phyloP scores from a whole-genome alignment of 2,329 filamentous ascomycete species.

The Talaromyces atroroseus region DNA sequence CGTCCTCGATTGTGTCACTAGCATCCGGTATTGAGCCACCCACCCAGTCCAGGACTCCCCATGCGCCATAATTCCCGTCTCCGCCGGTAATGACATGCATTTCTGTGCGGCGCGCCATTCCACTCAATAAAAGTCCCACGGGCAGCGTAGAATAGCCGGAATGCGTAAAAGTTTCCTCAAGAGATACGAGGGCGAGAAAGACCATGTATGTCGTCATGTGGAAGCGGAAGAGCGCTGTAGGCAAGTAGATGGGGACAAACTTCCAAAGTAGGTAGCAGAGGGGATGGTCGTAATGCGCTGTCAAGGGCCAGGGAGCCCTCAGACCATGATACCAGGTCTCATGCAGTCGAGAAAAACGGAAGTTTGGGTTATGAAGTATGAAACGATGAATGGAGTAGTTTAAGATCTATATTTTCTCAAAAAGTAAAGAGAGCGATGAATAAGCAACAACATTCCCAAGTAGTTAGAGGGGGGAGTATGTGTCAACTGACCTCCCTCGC shows the following conservation, averaged over 20 bases:
- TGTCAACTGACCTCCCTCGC: conserved; percentile 50
- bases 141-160: conserved; percentile 56
- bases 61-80: conserved; percentile 41
- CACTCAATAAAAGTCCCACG: conserved; percentile 52
- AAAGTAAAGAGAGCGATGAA: background rate
- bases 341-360: conserved; percentile 51
- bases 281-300: conserved; percentile 58
- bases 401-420: conserved; percentile 20
- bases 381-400: conserved; percentile 68
- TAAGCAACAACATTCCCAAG: background rate
- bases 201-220: conserved; percentile 57
- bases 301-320: conserved; percentile 49
- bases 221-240: conserved; percentile 53
- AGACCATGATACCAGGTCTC: conserved; percentile 53
- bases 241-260: conserved; percentile 53
- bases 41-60: conserved; percentile 43
- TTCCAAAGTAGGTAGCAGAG: conserved; percentile 48
- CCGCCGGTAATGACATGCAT: conserved; percentile 48
- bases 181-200: conserved; percentile 49
- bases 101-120: conserved; percentile 54
- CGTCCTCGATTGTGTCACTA: conserved; percentile 41
- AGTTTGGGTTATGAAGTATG: conserved; percentile 57
- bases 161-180: conserved; percentile 57
- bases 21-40: conserved; percentile 37
- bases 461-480: background rate